Base-by-base conservation (phyloP, 164 flowering plant genomes). In the Paratinospora sagittata region DNA sequence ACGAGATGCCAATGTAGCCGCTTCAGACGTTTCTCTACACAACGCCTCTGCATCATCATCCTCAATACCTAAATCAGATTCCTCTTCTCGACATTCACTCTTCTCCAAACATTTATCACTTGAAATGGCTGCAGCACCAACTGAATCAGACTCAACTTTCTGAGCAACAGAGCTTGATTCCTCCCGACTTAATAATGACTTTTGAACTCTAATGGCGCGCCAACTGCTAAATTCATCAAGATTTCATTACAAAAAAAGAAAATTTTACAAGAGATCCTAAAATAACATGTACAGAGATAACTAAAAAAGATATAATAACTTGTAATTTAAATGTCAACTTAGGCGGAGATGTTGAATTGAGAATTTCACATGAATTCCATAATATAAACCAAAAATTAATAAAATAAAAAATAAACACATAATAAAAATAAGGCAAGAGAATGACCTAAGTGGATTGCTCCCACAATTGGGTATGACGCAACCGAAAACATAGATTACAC, bases 161-260 rank as follows among this genome's bases (percentile, higher is more conserved):
- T 70, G 63, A 52, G 60, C 23, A 14, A 62, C n/a, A 12, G 60
- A 17, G 24, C 36, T 58, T 17, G 73, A 68, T 72, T 78, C 82
- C 52, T 72, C 81, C 33, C 27, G 74, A 71, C 65, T 73, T 13
- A 47, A 26, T 19, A 19, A 11, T 23, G 74, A 41, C 72, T 84
- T 91, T 78, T 93, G 98, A 76, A 90, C 69, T 57, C 98, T 86
- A 78, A 92, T 68, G 76, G 86, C 90, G 37, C 90, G 80, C 97
- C 99, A 95, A 69, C 97, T 92, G 84, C 73, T 80, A 19, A 63
- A 52, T 71, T 68, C 66, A 27, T 21, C 34, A 73, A 14, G n/a
- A 55, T 6, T 36, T 1, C 17, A 27, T 6, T 52, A 16, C 10
- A 11, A 39, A 11, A 68, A 30, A 36, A 39, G 1, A n/a, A n/a